Evolutionary conservation across 1,284 basidiomycete species (phyloP), one percentile per base, ranked within the genome.

Genomic region (Irpex rosettiformis): DNA sequence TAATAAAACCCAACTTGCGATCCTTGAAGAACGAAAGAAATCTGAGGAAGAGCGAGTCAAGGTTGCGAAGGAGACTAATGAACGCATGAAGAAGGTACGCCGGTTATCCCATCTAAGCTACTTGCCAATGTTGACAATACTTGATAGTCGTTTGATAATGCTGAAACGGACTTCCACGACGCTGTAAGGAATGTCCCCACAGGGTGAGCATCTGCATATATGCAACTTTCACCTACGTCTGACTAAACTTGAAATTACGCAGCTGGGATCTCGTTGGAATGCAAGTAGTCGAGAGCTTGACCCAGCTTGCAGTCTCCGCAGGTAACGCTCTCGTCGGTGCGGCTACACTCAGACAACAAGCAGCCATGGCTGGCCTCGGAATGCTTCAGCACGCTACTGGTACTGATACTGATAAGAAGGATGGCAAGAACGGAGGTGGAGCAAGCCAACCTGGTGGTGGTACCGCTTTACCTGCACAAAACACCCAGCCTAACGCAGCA

Each of bases 151-250:
- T 55, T 55, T 24, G 24, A 24, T 16, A 45, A 45, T 13, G 54
- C 54, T 21, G 54, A 55, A 24, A 24, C 42, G 6, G 54, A 55
- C 40, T 55, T 55, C 40, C 54, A 55, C 40, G 24, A 45, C 18
- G 30, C 54, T 8, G 54, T 55, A 6, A 30, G 45, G 54, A 55
- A 51, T 3, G 48, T 51, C 21, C 48, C 48, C 27, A 51, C 18
- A 16, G 27, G 24, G 48, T 27, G 18, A 27, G 48, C 27, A 51
- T 25, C 25, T 51, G 10, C 27, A 18, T n/a, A 7, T 8, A 18
- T 45, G n/a, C 22, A 27, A 11, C 27, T 51, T 27, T 3, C 8
- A 8, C 22, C 21, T 27, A 6, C 24, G 48, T 11, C 33, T 51
- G 22, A 28, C 13, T 51, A 2, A 16, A 13, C 27, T 28, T 2